phyloP scores from a whole-genome alignment of 805 yeast genomes.

The Lachancea meyersii region DNA sequence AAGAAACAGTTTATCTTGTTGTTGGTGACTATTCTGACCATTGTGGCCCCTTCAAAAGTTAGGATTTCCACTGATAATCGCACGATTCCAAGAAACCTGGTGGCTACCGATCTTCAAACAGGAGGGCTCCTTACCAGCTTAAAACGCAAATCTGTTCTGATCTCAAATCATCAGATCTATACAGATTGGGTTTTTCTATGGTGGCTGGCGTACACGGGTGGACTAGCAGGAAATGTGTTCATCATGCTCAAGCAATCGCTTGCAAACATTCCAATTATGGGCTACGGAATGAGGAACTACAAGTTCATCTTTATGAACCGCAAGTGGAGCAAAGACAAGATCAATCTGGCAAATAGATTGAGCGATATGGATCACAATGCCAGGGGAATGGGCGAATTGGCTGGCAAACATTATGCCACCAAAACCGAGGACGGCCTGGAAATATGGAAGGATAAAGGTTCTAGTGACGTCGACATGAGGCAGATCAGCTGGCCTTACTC shows the following conservation, averaged over 20 bases:
- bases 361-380: slow-evolving; percentile 54
- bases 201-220: slow-evolving; percentile 72
- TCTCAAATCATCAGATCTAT: slow-evolving; percentile 91
- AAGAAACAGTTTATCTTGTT: slow-evolving; percentile 54
- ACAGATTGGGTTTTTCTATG: slow-evolving; percentile 90
- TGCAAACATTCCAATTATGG: slow-evolving; percentile 63
- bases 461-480: slow-evolving; percentile 25
- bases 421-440: slow-evolving; percentile 27
- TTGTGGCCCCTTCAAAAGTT: slow-evolving; percentile 48
- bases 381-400: slow-evolving; percentile 49
- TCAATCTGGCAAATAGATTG: slow-evolving; percentile 49
- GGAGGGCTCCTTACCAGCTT: slow-evolving; percentile 30
- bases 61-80: slow-evolving; percentile 44
- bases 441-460: slow-evolving; percentile 21
- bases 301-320: slow-evolving; percentile 75
- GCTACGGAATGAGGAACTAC: slow-evolving; percentile 78
- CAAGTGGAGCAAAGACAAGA: slow-evolving; percentile 77
- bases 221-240: slow-evolving; percentile 56
- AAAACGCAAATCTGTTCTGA: slow-evolving; percentile 51
- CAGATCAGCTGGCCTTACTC: slow-evolving; percentile 49
- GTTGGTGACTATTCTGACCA: slow-evolving; percentile 44
- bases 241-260: slow-evolving; percentile 77
- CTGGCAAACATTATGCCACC: slow-evolving; percentile 29
- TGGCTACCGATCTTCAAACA: slow-evolving; percentile 24
- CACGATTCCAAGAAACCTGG: slow-evolving; percentile 32